These are phyloP conservation scores for Penicillium mononematosum DNA, from an alignment of 495 filamentous ascomycete species.

Conservation along the genomic window DNA sequence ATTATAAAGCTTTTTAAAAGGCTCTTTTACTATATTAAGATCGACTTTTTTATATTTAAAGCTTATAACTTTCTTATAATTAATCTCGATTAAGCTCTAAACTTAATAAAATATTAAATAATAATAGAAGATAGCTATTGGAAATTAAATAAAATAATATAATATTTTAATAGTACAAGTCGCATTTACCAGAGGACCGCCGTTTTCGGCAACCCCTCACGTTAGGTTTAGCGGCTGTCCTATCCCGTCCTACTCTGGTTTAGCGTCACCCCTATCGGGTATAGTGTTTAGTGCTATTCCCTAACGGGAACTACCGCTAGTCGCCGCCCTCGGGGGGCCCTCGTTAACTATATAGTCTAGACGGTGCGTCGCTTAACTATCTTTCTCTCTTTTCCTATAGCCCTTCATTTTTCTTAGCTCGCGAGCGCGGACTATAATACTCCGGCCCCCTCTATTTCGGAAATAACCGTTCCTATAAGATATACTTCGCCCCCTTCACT, in stretches of 20 bases:
- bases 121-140: too few relatives aligned
- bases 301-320: slow-evolving; percentile 2
- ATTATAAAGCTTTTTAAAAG: too few relatives aligned
- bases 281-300: background rate
- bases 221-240: slow-evolving; percentile 4
- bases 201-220: slow-evolving; percentile 6
- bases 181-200: slow-evolving; percentile 8
- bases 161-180: too few relatives aligned
- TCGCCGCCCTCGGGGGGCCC: background rate
- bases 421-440: background rate
- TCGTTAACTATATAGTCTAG: slow-evolving; percentile 2
- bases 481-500: background rate
- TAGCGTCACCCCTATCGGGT: background rate
- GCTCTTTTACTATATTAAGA: too few relatives aligned
- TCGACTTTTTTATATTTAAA: too few relatives aligned
- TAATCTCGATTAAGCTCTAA: too few relatives aligned
- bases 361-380: slow-evolving; percentile 5
- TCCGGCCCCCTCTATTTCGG: background rate
- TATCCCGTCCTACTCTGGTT: too few relatives aligned
- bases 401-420: background rate
- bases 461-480: slow-evolving; percentile 4
- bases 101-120: too few relatives aligned
- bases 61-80: too few relatives aligned
- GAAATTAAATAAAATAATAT: too few relatives aligned
- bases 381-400: background rate